These are phyloP conservation scores for Aspergillus neotritici DNA, from an alignment of 2,329 filamentous ascomycete genomes.

Conservation along the genomic window DNA sequence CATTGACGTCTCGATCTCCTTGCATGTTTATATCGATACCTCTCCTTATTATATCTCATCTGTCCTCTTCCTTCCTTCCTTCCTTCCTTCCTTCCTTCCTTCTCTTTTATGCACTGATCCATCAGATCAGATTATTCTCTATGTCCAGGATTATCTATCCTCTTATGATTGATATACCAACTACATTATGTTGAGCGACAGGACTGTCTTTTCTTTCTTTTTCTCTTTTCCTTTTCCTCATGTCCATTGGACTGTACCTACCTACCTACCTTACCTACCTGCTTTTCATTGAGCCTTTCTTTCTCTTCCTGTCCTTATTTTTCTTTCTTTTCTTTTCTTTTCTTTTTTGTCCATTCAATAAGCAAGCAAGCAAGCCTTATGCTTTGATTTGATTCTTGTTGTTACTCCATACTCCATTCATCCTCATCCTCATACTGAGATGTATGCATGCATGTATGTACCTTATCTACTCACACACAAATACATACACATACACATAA, in stretches of 20 bases:
- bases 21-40: conserved; percentile 1
- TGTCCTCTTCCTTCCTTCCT: conserved; percentile 3
- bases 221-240: not conserved
- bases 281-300: conserved; percentile 3
- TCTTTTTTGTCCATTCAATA: not conserved
- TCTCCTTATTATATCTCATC: conserved; percentile 7
- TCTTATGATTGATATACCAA: conserved; percentile 16
- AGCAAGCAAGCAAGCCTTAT: not conserved
- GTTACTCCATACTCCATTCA: not conserved
- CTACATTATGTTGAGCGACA: conserved; percentile 15
- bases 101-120: conserved; percentile 1
- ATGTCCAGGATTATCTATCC: conserved; percentile 8
- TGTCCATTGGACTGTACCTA: not conserved
- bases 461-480: too few species aligned
- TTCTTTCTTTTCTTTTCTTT: conserved; percentile 5
- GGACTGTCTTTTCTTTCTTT: conserved; percentile 7
- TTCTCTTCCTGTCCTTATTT: too few species aligned
- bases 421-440: too few species aligned
- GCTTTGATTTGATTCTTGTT: not conserved
- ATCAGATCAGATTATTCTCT: conserved; percentile 1
- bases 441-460: too few species aligned
- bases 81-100: conserved; percentile 1
- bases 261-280: too few species aligned
- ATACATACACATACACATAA: too few species aligned
- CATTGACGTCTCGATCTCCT: conserved; percentile 6